Evolutionary conservation across 257 asterid genomes (phyloP).

Genomic region (Solanum bulbocastanum): DNA sequence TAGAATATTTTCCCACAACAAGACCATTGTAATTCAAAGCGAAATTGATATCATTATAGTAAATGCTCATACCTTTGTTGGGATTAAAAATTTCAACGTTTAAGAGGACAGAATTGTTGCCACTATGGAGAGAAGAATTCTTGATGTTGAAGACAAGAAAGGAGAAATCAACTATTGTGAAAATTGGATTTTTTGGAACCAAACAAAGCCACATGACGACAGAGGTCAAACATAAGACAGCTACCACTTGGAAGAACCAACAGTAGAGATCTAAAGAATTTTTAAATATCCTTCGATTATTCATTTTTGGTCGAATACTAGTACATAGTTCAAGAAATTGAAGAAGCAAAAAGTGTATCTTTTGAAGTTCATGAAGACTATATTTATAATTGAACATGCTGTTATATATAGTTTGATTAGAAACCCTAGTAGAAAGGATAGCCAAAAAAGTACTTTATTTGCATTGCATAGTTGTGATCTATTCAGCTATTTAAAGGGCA

Average conservation of each 20-base stretch:
- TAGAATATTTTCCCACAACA: background rate
- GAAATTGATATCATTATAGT: background rate
- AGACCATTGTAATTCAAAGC: background rate
- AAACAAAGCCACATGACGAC: background rate
- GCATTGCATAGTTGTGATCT: background rate
- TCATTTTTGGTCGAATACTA: background rate
- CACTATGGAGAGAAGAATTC: background rate
- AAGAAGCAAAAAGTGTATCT: background rate
- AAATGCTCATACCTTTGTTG: constrained; percentile 1
- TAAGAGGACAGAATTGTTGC: background rate
- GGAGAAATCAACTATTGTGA: background rate
- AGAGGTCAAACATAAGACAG: background rate
- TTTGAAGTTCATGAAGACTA: background rate
- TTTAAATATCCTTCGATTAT: background rate
- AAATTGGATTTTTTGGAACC: background rate
- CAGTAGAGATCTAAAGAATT: background rate
- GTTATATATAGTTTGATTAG: background rate
- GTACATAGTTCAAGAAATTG: background rate
- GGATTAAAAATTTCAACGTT: background rate
- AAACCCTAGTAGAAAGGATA: background rate
- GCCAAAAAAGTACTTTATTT: background rate
- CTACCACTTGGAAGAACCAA: constrained; percentile 1
- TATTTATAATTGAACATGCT: background rate
- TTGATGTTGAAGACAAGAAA: background rate
- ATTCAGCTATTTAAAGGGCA: background rate